phyloP scores from a whole-genome alignment of 169 alveolate genomes.

The Plasmodium billcollinsi region DNA sequence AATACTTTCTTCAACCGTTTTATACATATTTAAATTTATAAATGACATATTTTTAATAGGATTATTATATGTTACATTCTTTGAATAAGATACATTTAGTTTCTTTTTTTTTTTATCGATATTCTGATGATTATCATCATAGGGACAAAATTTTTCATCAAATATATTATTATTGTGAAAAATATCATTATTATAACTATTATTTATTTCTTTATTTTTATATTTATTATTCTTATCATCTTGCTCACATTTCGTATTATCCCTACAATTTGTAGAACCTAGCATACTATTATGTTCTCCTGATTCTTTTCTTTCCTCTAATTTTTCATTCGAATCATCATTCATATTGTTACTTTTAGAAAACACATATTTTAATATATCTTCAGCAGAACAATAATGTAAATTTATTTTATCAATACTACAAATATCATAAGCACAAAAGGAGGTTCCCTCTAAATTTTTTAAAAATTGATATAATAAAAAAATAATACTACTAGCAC shows the following conservation, averaged over 20 bases:
- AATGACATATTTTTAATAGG: background rate
- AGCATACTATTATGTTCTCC: background rate
- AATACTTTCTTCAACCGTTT: background rate
- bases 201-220: background rate
- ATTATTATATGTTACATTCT: background rate
- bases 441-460: background rate
- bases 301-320: background rate
- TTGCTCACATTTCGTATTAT: background rate
- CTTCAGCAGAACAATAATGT: constrained; percentile 13
- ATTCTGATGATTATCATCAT: too few relatives aligned
- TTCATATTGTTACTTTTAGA: background rate
- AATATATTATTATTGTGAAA: background rate
- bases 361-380: constrained; percentile 4
- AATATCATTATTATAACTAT: background rate
- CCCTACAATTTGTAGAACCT: background rate
- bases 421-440: constrained; percentile 1
- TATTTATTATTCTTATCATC: background rate
- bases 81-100: background rate
- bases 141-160: background rate
- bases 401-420: constrained; percentile 18
- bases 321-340: background rate
- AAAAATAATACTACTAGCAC: constrained; percentile 23
- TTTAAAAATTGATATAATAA: constrained; percentile 7
- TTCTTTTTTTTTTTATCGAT: background rate
- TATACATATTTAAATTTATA: background rate